Conservation (phyloP, 148 eudicot genomes). For the Rheum nobile region DNA sequence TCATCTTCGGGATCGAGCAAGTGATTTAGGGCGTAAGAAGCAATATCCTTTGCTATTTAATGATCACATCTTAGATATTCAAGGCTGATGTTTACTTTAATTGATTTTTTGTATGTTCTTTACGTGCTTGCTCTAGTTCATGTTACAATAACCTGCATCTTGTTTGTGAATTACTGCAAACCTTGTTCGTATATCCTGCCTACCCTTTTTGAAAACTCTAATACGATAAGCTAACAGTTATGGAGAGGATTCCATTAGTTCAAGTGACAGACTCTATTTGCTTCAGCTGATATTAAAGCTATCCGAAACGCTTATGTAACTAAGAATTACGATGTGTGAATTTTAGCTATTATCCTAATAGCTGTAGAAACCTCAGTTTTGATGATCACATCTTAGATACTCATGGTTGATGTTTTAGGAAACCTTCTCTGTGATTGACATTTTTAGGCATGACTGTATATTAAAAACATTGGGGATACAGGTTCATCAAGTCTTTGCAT, state of each 20-base stretch:
- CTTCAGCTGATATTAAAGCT: background rate
- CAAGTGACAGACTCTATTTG: background rate
- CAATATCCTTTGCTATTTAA: constrained; percentile 70
- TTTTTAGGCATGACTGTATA: background rate
- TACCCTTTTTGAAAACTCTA: background rate
- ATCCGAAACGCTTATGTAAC: background rate
- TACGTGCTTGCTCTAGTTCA: background rate
- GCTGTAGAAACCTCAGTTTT: background rate
- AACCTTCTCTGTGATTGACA: background rate
- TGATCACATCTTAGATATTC: background rate
- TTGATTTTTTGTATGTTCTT: background rate
- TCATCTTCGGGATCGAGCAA: constrained; percentile 98
- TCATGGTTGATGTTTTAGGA: too few relatives aligned
- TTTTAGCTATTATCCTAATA: background rate
- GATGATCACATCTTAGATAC: background rate
- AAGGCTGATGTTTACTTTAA: background rate
- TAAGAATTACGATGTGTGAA: background rate
- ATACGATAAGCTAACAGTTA: background rate
- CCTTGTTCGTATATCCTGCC: background rate
- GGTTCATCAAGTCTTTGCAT: too few relatives aligned
- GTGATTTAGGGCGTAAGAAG: constrained; percentile 80
- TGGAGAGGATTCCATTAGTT: background rate
- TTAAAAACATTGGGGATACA: too few relatives aligned
- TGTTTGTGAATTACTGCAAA: background rate
- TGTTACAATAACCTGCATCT: background rate